Percentiles rank a stretch among this genome's conserved stretches.
Conservation (phyloP, 768 basidiomycete genomes). For the Suillus plorans region DNA sequence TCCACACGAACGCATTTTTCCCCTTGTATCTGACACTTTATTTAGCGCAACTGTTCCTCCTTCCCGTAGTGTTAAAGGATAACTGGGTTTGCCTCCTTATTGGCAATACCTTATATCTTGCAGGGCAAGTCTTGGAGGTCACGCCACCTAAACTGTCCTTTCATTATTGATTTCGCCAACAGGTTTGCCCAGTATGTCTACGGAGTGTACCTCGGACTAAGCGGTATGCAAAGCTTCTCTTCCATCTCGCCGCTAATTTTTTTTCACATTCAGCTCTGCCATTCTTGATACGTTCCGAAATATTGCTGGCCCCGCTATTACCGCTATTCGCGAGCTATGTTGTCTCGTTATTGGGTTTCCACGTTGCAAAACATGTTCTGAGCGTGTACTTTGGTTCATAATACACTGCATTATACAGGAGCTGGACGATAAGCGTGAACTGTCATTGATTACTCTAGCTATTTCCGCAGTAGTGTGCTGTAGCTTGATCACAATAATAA, state of each 20-base stretch:
- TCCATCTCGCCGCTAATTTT: conserved; percentile 18
- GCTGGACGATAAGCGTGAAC: neutral
- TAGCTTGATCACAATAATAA: conserved; percentile 2
- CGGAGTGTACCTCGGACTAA: conserved; percentile 85
- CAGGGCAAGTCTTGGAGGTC: conserved; percentile 51
- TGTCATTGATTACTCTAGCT: neutral
- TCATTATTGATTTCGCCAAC: conserved; percentile 13
- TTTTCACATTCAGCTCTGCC: conserved; percentile 65
- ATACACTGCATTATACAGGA: conserved; percentile 7
- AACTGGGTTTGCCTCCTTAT: conserved; percentile 95
- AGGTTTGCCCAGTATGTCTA: conserved; percentile 91
- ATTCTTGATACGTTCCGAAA: conserved; percentile 86
- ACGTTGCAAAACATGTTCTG: conserved; percentile 82
- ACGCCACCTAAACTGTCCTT: neutral
- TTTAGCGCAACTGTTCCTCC: conserved; percentile 82
- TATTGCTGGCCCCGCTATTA: conserved; percentile 87
- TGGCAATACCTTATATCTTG: conserved; percentile 78
- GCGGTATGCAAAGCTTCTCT: conserved; percentile 47
- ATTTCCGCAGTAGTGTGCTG: conserved; percentile 3
- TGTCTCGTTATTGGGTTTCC: conserved; percentile 86
- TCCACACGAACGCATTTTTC: conserved; percentile 97
- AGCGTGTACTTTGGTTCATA: conserved; percentile 70
- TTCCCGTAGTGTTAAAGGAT: conserved; percentile 77
- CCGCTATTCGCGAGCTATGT: conserved; percentile 87
- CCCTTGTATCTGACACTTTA: conserved; percentile 90